Evolutionary conservation across 495 filamentous ascomycete species (phyloP), one percentile per base, ranked within the genome.

Genomic region (Arthonia radiata): DNA sequence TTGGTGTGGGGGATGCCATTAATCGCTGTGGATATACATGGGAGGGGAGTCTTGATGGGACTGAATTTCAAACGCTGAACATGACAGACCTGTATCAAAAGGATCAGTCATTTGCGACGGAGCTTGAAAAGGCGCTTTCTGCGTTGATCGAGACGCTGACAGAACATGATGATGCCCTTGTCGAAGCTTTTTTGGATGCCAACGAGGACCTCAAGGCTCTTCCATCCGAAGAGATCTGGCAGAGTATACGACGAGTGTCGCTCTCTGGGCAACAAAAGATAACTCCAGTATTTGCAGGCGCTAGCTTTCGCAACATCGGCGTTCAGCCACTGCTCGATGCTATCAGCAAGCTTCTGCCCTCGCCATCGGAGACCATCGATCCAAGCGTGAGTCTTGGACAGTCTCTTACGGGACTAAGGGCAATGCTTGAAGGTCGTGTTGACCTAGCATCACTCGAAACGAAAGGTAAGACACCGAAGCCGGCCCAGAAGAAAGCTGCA

Each of bases 291-390:
- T 83, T 91, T 44, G 77, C 75, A 2, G 89, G 89, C 5, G 78
- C 89, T 11, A 91, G 81, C 41, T 80, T 94, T 45, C 62, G 67
- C 17, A 92, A 99, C 34, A 76, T 92, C 31, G 89, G 89, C 13
- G 82, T 99, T 6, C 78, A 91, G 44, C 82, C 86, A 8, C 54
- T 99, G 18, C 59, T 93, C 11, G 86, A 99, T 44, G 77, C 72
- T 18, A 63, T 94, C 16, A 58, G 75, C 8, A 71, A 93, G 32
- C 67, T 90, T 24, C 57, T 99, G 4, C 89, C 89, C 3, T 75
- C 67, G 29, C 89, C 89, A 0, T 43, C 47, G 1, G 81, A 99
- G 38, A 56, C 70, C 18, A 69, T 73, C 3, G 72, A 80, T 37
- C 63, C 78, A 1, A 71, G 82, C 32, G 62, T 94, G 27, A 72